These are phyloP conservation scores for Sphaerobolus stellatus DNA, from an alignment of 1,284 basidiomycete species.

Conservation along the genomic window DNA sequence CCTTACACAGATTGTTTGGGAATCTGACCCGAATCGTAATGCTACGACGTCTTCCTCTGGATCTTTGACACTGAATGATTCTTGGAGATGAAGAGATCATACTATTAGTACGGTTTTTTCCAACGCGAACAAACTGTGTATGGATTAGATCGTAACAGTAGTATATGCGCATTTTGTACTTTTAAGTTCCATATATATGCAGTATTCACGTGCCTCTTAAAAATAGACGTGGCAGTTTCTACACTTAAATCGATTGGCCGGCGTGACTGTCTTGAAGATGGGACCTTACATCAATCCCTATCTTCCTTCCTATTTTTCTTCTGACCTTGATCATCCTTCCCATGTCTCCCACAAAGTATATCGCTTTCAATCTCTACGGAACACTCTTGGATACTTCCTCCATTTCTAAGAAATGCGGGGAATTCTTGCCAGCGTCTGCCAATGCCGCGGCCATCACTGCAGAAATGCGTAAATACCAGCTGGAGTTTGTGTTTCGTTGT, in stretches of 20 bases:
- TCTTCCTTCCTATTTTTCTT: too few species aligned
- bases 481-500: constrained; percentile 27
- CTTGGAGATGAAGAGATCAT: constrained; percentile 25
- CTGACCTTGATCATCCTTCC: too few species aligned
- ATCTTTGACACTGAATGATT: constrained; percentile 34
- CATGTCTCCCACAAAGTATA: too few species aligned
- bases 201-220: too few species aligned
- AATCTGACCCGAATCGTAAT: constrained; percentile 57
- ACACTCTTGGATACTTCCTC: constrained; percentile 32
- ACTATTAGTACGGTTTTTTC: not conserved
- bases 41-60: constrained; percentile 43
- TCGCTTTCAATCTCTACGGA: constrained; percentile 35
- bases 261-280: too few species aligned
- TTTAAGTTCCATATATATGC: too few species aligned
- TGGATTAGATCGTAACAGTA: too few species aligned
- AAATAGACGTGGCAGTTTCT: too few species aligned
- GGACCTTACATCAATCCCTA: too few species aligned
- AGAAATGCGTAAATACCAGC: constrained; percentile 31
- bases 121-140: too few species aligned
- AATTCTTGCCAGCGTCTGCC: not conserved
- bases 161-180: too few species aligned
- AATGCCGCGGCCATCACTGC: constrained; percentile 18
- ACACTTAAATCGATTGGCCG: too few species aligned
- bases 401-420: not conserved
- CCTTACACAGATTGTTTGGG: constrained; percentile 42